These are phyloP conservation scores for Bipolaris gigantea DNA, from an alignment of 2,329 filamentous ascomycete genomes.

Conservation along the genomic window DNA sequence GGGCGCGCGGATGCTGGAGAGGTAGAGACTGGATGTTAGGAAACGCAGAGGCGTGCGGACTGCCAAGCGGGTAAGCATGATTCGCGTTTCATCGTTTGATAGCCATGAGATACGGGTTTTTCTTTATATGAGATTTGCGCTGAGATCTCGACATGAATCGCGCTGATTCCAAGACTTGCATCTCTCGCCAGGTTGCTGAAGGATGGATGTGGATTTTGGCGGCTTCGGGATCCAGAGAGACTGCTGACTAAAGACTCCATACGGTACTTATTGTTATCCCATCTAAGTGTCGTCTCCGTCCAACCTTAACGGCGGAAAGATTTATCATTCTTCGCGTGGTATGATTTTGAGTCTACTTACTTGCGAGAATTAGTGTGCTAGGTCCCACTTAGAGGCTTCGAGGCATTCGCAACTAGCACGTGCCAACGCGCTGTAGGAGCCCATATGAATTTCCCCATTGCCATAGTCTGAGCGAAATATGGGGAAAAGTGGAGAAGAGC, in stretches of 20 bases:
- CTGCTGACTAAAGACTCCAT: background rate
- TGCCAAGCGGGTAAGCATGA: conserved; percentile 10
- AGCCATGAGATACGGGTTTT: background rate
- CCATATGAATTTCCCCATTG: background rate
- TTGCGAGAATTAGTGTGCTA: background rate
- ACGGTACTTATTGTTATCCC: too few species aligned
- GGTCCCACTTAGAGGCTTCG: background rate
- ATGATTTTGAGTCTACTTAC: background rate
- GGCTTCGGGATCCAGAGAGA: background rate
- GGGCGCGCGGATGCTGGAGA: conserved; percentile 1
- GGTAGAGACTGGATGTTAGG: conserved; percentile 5
- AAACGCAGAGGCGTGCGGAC: conserved; percentile 8
- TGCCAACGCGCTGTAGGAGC: background rate
- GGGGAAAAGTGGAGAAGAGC: background rate
- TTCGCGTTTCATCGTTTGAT: background rate
- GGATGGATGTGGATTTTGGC: background rate
- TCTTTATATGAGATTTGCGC: background rate
- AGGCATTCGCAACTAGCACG: background rate
- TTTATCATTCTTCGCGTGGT: background rate
- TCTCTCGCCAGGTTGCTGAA: background rate
- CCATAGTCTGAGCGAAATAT: background rate
- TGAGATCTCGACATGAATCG: background rate
- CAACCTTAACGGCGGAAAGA: too few species aligned
- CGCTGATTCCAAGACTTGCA: background rate
- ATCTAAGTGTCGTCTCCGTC: too few species aligned